Percentiles rank a stretch among this genome's conserved stretches.
Conservation (phyloP, 2,329 filamentous ascomycete species). For the Phyllosticta paracitricarpa region DNA sequence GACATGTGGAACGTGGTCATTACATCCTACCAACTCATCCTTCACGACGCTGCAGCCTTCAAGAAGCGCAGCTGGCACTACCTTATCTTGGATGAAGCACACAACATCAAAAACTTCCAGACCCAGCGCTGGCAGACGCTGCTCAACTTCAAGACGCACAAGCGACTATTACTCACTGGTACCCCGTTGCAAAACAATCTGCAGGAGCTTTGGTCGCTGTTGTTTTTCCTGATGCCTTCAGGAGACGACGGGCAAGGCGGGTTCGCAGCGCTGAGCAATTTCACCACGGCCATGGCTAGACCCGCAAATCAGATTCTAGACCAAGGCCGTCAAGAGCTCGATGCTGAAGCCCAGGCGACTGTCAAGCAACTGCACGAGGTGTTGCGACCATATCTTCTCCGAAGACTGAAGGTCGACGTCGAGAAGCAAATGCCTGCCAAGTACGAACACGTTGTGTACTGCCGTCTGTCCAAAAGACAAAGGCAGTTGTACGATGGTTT, state of each 20-base stretch:
- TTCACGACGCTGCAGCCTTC: slow-evolving; percentile 90
- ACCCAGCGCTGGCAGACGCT: slow-evolving; percentile 95
- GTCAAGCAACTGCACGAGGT: slow-evolving; percentile 92
- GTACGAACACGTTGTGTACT: slow-evolving; percentile 94
- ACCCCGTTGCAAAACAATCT: slow-evolving; percentile 96
- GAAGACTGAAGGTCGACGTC: slow-evolving; percentile 87
- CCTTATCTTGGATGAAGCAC: slow-evolving; percentile 94
- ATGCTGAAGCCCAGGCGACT: slow-evolving; percentile 84
- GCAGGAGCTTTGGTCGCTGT: slow-evolving; percentile 89
- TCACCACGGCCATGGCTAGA: slow-evolving; percentile 90
- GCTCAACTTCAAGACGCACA: slow-evolving; percentile 83
- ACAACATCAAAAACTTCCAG: slow-evolving; percentile 99
- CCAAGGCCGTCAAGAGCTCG: slow-evolving; percentile 85
- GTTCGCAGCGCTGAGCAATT: slow-evolving; percentile 90
- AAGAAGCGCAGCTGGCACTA: slow-evolving; percentile 93
- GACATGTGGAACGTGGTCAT: slow-evolving; percentile 93
- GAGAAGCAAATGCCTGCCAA: slow-evolving; percentile 99
- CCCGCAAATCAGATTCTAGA: slow-evolving; percentile 95
- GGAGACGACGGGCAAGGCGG: slow-evolving; percentile 74
- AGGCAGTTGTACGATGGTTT: slow-evolving; percentile 95
- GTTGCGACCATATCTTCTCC: slow-evolving; percentile 79
- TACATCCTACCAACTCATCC: slow-evolving; percentile 91
- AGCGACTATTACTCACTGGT: slow-evolving; percentile 79
- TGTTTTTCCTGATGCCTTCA: slow-evolving; percentile 94
- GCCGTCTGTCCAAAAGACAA: slow-evolving; percentile 87